Evolutionary conservation across 2,329 filamentous ascomycete genomes (phyloP).

Genomic region (Colletotrichum sojae): DNA sequence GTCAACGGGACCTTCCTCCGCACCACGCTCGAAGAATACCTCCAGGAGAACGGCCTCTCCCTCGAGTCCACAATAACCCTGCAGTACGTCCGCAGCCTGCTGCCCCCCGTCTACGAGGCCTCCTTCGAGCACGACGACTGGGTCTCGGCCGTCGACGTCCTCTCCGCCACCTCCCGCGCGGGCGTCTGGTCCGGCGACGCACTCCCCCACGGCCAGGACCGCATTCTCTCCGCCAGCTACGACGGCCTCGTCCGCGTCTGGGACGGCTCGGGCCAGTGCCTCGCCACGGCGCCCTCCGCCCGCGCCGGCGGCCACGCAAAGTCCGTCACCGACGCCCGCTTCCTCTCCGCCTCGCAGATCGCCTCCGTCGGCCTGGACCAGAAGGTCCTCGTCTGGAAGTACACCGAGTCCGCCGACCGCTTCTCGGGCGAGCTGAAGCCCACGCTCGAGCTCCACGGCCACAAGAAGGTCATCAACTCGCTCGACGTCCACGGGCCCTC

Average conservation of each 20-base stretch:
- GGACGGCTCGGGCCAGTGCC: conserved; percentile 88
- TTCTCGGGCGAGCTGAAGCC: conserved; percentile 76
- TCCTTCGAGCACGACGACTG: conserved; percentile 98
- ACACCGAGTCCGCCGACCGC: conserved; percentile 75
- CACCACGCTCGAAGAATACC: conserved; percentile 90
- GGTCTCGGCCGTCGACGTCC: conserved; percentile 89
- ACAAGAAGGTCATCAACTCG: conserved; percentile 80
- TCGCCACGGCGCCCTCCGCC: conserved; percentile 80
- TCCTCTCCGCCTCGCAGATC: conserved; percentile 82
- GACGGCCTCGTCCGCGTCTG: conserved; percentile 91
- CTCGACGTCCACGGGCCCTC: conserved; percentile 81
- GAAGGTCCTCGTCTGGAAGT: conserved; percentile 92
- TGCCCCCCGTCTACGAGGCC: conserved; percentile 89
- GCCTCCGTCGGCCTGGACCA: conserved; percentile 88
- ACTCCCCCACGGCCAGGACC: conserved; percentile 71
- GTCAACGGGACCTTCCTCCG: conserved; percentile 94
- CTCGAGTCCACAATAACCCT: conserved; percentile 89
- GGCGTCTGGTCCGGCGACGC: conserved; percentile 68
- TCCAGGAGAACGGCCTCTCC: conserved; percentile 87
- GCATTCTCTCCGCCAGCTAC: conserved; percentile 93
- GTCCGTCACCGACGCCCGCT: conserved; percentile 86
- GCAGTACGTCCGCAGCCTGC: conserved; percentile 92
- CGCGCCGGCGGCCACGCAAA: conserved; percentile 81
- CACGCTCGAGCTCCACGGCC: conserved; percentile 86
- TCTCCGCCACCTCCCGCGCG: conserved; percentile 76